phyloP scores from a whole-genome alignment of 805 yeast species.

The Sugiyamaella marilandica region DNA sequence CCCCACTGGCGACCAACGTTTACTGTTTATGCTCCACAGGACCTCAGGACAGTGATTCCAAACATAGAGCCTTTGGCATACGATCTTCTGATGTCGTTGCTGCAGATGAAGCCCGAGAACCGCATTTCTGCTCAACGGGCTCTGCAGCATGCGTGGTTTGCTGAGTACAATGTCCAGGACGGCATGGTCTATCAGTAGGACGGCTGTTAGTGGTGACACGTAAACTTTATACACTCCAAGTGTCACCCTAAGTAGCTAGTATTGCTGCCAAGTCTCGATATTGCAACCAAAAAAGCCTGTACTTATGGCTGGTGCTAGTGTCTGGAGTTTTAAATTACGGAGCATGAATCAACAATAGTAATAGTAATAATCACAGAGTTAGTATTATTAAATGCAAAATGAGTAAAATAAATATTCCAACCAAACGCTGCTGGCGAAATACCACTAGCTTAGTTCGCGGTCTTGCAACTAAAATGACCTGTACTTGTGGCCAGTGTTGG shows the following conservation, averaged over 20 bases:
- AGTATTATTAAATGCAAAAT: too few species aligned
- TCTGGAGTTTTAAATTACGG: neutral
- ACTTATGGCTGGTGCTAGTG: neutral
- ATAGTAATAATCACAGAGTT: too few species aligned
- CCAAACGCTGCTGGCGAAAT: too few species aligned
- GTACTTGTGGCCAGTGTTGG: neutral
- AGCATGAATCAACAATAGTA: neutral
- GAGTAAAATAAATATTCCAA: too few species aligned
- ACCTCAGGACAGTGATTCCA: conserved; percentile 63
- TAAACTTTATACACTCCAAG: too few species aligned
- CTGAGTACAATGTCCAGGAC: conserved; percentile 47
- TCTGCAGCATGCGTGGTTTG: conserved; percentile 70
- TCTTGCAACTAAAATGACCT: neutral
- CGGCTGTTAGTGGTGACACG: neutral
- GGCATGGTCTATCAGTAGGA: neutral
- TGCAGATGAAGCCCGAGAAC: conserved; percentile 50
- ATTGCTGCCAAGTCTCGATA: neutral
- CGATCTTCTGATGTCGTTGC: conserved; percentile 54
- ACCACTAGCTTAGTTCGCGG: too few species aligned
- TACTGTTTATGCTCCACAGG: conserved; percentile 85
- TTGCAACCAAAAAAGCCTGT: neutral
- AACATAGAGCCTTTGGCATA: conserved; percentile 65
- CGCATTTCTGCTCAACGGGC: conserved; percentile 51
- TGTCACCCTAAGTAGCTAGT: too few species aligned
- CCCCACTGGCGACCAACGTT: conserved; percentile 85